Evolutionary conservation across 768 basidiomycete species (phyloP), one percentile per base, ranked within the genome.

Genomic region (Tricholoma matsutake): DNA sequence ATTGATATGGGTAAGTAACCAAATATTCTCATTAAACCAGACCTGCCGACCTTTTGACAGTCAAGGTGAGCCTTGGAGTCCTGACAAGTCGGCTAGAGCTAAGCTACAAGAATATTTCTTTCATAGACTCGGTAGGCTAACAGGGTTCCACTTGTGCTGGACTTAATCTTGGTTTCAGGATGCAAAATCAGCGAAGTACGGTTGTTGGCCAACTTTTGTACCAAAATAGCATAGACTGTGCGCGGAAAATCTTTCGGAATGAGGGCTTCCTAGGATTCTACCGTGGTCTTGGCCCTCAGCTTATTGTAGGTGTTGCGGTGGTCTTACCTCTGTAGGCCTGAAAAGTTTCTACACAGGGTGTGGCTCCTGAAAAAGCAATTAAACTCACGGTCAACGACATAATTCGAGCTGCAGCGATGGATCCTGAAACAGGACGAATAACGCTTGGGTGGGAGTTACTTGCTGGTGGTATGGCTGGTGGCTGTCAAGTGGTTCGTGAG

Each of bases 241-340:
- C 95, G 31, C 81, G 81, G 68, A 98, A 96, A 72, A 96, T 99
- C 25, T 87, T 98, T 73, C 84, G 87, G 58, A 97, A 97, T 69
- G 97, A 99, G 76, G 97, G 97, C 16, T 83, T 94, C 68, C 34
- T 85, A 0, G 97, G 97, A n/a, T 98, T 98, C 76, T 99, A 99
- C 76, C 88, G 96, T 31, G 97, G 97, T 31, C 83, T 98, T 51
- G 91, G 94, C 8, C 96, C 97, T 39, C 97, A 99, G 68, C 82
- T 99, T 51, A 82, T 98, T 66, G 96, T 93, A 69, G 66, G 80
- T 73, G n/a, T 34, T 29, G 14, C 13, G 25, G 13, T 18, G 39
- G 22, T 29, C 32, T 59, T 41, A 0, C 31, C 54, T 29, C 4
- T 39, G 39, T 37, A 39, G 39, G 49, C 32, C 60, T 63, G 29